phyloP scores from a whole-genome alignment of 805 yeast species.

The Kregervanrija pseudodelftensis region DNA sequence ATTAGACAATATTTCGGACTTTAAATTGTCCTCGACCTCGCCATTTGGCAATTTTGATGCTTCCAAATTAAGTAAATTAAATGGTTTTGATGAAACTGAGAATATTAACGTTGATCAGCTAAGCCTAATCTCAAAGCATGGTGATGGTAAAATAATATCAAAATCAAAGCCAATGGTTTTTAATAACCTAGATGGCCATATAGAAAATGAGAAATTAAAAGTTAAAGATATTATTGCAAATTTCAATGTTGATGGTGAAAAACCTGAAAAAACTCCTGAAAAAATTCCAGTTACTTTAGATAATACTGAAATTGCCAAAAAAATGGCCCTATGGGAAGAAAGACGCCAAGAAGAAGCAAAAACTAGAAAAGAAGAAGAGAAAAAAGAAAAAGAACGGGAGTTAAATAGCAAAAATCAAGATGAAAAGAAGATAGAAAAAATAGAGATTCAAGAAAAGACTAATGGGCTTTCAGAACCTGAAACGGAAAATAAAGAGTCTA shows the following conservation, averaged over 20 bases:
- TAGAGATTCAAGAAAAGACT: background rate
- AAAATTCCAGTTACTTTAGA: background rate
- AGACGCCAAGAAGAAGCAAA: background rate
- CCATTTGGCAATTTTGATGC: too few relatives aligned
- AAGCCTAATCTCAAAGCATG: too few relatives aligned
- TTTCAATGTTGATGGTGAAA: background rate
- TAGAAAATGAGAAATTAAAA: background rate
- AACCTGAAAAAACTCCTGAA: background rate
- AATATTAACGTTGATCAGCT: too few relatives aligned
- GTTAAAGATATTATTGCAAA: background rate
- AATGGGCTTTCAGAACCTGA: background rate
- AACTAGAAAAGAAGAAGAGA: background rate
- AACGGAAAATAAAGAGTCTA: background rate
- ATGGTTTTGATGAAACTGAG: background rate
- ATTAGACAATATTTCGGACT: too few relatives aligned
- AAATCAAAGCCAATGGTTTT: too few relatives aligned
- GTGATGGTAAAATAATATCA: too few relatives aligned
- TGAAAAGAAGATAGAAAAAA: background rate
- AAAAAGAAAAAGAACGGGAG: background rate
- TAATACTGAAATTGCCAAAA: background rate
- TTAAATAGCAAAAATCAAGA: background rate
- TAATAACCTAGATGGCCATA: background rate
- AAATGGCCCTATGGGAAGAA: background rate
- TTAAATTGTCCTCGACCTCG: too few relatives aligned
- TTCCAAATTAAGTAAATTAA: too few relatives aligned